Percentiles rank a stretch among this genome's conserved stretches.
Conservation (phyloP, 768 basidiomycete species). For the Gyrodon lividus region DNA sequence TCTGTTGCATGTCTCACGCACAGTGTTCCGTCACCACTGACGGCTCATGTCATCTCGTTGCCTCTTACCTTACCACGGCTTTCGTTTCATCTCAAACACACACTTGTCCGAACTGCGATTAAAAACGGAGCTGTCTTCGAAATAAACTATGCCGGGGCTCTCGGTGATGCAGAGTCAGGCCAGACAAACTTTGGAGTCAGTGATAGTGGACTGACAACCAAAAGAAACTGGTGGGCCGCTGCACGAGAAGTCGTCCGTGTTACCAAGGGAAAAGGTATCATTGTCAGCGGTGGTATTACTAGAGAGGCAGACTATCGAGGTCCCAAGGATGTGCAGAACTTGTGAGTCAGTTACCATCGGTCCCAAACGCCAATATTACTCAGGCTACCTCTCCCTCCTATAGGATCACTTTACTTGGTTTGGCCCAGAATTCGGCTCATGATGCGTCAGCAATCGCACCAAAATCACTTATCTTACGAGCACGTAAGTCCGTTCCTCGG, state of each 20-base stretch:
- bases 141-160: constrained; percentile 71
- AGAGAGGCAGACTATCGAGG: constrained; percentile 62
- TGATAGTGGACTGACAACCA: constrained; percentile 53
- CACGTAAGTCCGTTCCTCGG: constrained; percentile 49
- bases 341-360: constrained; percentile 45
- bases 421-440: constrained; percentile 68
- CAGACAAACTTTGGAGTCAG: constrained; percentile 46
- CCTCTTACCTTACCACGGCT: constrained; percentile 77
- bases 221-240: constrained; percentile 83
- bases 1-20: constrained; percentile 80
- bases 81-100: constrained; percentile 81
- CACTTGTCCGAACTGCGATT: constrained; percentile 74
- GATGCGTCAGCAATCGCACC: constrained; percentile 57
- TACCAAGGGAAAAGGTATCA: constrained; percentile 73
- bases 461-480: constrained; percentile 68
- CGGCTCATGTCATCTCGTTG: constrained; percentile 78
- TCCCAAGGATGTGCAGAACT: constrained; percentile 71
- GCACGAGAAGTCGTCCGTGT: constrained; percentile 76
- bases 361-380: background rate
- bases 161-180: constrained; percentile 55
- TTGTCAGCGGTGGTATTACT: constrained; percentile 70
- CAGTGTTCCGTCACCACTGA: constrained; percentile 68
- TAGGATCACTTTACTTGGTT: constrained; percentile 65
- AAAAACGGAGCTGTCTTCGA: constrained; percentile 85
- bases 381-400: no score